Base-by-base conservation (phyloP, 225 moss, liverwort and hornwort species). In the Sphagnum contortum region DNA sequence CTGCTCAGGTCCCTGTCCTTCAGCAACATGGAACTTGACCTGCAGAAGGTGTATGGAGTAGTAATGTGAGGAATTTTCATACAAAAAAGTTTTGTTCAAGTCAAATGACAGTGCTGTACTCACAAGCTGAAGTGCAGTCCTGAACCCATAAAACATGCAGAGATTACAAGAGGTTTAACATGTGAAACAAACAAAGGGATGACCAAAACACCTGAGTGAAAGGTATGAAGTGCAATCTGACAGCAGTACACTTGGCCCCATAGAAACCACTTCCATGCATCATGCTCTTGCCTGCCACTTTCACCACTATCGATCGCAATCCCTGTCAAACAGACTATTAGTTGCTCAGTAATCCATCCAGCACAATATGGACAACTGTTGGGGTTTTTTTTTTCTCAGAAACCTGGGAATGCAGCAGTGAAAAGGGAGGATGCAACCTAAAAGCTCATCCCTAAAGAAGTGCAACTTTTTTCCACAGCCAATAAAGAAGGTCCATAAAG, bases 181-280 rank as follows among this genome's bases (percentile, higher is more conserved):
- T 47, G 12, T 48, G 4, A 10, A 8, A 6, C 4, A 13, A 11
- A 12, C 8, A 56, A 10, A 8, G 11, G 13, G 45, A 2, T 45
- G 47, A 47, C 3, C 12, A 29, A 50, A 52, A 9, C 58, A 81
- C 85, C 78, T 85, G 81, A 4, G 70, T 61, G 11, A 85, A 50
- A 12, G 85, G 81, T 13, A 85, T 72, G 55, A 85, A 85, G 57
- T 76, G 81, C 61, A 85, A 62, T 60, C 70, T 81, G 64, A 79
- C 76, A 45, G 78, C 85, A 61, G 85, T 81, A 63, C 78, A 79
- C 51, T 81, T 85, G 3, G 85, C 81, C 64, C 85, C 85, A 49
- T 79, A 69, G 68, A 85, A 85, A 12, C 85, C 85, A 14, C 56
- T 49, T 1, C 6, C 69, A 48, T 62, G 76, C 45, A 67, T 48